Conservation (phyloP, 1,284 basidiomycete species). For the Ustilago bromivora region DNA sequence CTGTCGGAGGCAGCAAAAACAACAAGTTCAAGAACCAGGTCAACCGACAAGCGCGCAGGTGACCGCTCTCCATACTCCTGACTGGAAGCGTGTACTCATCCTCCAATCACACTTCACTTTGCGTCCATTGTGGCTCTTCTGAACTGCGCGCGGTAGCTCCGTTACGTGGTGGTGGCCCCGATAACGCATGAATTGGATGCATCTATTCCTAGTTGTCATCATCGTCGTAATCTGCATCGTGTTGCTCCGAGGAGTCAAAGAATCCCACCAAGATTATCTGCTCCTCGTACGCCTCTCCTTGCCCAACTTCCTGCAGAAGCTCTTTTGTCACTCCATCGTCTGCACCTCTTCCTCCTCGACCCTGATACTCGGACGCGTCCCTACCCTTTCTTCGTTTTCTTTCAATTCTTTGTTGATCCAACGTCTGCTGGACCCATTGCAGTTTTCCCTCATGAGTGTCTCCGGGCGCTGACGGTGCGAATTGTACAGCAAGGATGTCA, state of each 20-base stretch:
- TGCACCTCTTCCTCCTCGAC: slow-evolving; percentile 48
- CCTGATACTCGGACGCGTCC: slow-evolving; percentile 55
- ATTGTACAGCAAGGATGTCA: slow-evolving; percentile 68
- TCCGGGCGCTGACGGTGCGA: background rate
- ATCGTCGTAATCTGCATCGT: slow-evolving; percentile 1
- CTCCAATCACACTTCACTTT: background rate
- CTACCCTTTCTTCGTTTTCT: slow-evolving; percentile 31
- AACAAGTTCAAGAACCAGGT: slow-evolving; percentile 48
- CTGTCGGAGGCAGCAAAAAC: slow-evolving; percentile 8
- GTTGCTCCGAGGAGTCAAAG: slow-evolving; percentile 16
- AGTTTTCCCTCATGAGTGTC: slow-evolving; percentile 58
- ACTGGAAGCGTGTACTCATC: background rate
- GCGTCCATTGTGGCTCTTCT: background rate
- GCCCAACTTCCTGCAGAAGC: background rate
- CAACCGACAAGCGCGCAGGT: slow-evolving; percentile 28
- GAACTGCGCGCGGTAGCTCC: background rate
- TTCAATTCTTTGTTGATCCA: slow-evolving; percentile 75
- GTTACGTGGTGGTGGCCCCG: background rate
- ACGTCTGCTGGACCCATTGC: slow-evolving; percentile 74
- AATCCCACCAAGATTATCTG: slow-evolving; percentile 20
- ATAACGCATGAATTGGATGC: background rate
- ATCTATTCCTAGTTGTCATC: background rate
- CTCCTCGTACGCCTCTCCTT: background rate
- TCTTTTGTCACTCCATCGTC: slow-evolving; percentile 38
- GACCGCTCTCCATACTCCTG: background rate